Conservation (phyloP, 1,139 yeast species). For the Kodamaea alishanica region DNA sequence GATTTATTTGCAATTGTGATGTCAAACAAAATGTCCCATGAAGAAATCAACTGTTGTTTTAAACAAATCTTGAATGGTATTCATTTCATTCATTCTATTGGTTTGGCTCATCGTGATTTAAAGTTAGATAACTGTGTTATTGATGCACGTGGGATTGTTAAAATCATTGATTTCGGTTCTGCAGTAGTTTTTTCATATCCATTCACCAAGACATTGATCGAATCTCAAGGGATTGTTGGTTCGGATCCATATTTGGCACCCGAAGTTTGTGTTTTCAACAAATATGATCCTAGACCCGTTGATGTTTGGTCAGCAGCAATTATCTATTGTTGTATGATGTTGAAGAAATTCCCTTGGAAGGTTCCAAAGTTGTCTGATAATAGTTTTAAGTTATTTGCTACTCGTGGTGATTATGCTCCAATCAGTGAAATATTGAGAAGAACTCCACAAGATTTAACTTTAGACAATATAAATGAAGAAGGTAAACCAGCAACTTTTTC, state of each 20-base stretch:
- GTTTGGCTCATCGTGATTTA: constrained; percentile 88
- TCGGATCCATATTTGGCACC: constrained; percentile 95
- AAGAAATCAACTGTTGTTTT: constrained; percentile 86
- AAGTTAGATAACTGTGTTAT: constrained; percentile 93
- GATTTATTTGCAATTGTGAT: constrained; percentile 93
- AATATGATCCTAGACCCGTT: constrained; percentile 88
- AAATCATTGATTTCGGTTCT: constrained; percentile 89
- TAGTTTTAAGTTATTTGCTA: constrained; percentile 67
- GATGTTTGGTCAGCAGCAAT: constrained; percentile 96
- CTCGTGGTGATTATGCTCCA: constrained; percentile 44
- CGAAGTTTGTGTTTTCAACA: constrained; percentile 78
- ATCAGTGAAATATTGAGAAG: constrained; percentile 39
- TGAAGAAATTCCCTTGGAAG: constrained; percentile 95
- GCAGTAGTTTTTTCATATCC: constrained; percentile 94
- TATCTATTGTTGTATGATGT: constrained; percentile 89
- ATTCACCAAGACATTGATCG: constrained; percentile 72
- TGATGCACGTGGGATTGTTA: constrained; percentile 78
- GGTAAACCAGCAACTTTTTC: constrained; percentile 1
- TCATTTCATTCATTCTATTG: constrained; percentile 78
- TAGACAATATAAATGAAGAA: constrained; percentile 34
- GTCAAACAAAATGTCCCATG: constrained; percentile 86
- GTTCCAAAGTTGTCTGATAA: constrained; percentile 86
- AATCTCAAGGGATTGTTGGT: constrained; percentile 88
- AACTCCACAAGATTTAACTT: constrained; percentile 30
- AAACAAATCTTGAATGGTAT: constrained; percentile 83